Evolutionary conservation across 257 asterid species (phyloP).

Genomic region (Salvia rosmarinus): DNA sequence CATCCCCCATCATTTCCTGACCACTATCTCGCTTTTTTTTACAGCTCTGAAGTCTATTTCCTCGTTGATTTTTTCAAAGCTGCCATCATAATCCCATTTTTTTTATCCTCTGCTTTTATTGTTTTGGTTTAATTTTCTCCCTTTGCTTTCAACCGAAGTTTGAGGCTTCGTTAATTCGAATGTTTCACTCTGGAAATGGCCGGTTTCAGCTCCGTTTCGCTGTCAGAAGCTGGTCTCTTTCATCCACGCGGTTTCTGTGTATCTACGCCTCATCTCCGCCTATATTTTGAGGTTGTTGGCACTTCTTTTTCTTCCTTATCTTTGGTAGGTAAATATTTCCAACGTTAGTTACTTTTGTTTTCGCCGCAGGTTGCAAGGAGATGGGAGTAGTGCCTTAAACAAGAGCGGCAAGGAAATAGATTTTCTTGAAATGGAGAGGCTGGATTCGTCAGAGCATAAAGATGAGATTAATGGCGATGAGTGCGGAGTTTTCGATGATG

Average conservation of each 20-base stretch:
- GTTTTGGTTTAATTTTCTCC: neutral
- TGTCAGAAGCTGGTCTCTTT: slow-evolving; percentile 43
- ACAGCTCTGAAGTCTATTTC: slow-evolving; percentile 59
- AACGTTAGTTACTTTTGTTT: neutral
- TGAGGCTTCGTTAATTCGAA: slow-evolving; percentile 29
- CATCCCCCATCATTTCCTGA: slow-evolving; percentile 5
- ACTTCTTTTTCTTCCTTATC: neutral
- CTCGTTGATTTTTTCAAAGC: slow-evolving; percentile 54
- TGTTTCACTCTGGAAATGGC: slow-evolving; percentile 48
- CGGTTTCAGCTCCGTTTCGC: slow-evolving; percentile 38
- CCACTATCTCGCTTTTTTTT: slow-evolving; percentile 19
- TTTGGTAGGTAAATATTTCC: neutral
- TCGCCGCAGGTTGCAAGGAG: slow-evolving; percentile 41
- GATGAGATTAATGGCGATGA: slow-evolving; percentile 32
- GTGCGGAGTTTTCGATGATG: slow-evolving; percentile 31
- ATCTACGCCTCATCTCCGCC: slow-evolving; percentile 45
- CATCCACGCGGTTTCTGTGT: slow-evolving; percentile 47
- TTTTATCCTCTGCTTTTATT: neutral
- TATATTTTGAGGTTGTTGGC: slow-evolving; percentile 51
- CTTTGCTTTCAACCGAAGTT: slow-evolving; percentile 49
- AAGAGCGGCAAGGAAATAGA: neutral
- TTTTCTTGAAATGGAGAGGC: slow-evolving; percentile 36
- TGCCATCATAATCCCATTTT: slow-evolving; percentile 39
- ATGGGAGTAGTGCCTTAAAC: slow-evolving; percentile 23
- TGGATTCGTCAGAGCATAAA: slow-evolving; percentile 13